phyloP scores from a whole-genome alignment of 2,329 filamentous ascomycete genomes.

The Xylaria sp. region DNA sequence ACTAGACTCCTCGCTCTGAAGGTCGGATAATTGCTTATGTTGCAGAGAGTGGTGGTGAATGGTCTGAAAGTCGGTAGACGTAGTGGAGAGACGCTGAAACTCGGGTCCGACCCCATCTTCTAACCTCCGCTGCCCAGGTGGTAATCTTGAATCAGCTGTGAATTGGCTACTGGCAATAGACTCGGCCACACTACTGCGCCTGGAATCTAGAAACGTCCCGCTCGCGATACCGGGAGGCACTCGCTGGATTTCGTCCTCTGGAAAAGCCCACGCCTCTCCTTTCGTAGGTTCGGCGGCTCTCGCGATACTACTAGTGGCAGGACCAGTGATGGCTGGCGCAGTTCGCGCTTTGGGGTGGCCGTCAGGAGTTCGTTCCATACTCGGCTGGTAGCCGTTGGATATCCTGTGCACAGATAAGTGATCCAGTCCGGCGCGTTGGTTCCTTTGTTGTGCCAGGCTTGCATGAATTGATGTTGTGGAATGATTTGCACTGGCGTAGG shows the following conservation, averaged over 20 bases:
- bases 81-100: conserved; percentile 54
- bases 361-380: conserved; percentile 62
- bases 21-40: conserved; percentile 71
- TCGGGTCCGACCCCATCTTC: conserved; percentile 62
- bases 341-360: conserved; percentile 61
- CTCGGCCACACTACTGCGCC: conserved; percentile 77
- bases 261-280: conserved; percentile 84
- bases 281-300: conserved; percentile 79
- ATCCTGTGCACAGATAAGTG: conserved; percentile 62
- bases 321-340: conserved; percentile 78
- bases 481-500: conserved; percentile 78
- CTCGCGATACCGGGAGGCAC: conserved; percentile 53
- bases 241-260: conserved; percentile 70
- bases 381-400: conserved; percentile 69
- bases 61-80: conserved; percentile 61
- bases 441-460: conserved; percentile 70
- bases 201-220: conserved; percentile 64
- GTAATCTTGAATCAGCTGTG: conserved; percentile 74
- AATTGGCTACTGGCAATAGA: conserved; percentile 82
- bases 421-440: conserved; percentile 60
- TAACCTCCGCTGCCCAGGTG: conserved; percentile 72
- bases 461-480: conserved; percentile 78
- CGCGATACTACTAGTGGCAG: conserved; percentile 67
- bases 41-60: conserved; percentile 79
- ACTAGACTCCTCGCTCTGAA: conserved; percentile 65